Base-by-base conservation (phyloP, 441 rosid genomes). In the Pelargonium myrrhifolium region DNA sequence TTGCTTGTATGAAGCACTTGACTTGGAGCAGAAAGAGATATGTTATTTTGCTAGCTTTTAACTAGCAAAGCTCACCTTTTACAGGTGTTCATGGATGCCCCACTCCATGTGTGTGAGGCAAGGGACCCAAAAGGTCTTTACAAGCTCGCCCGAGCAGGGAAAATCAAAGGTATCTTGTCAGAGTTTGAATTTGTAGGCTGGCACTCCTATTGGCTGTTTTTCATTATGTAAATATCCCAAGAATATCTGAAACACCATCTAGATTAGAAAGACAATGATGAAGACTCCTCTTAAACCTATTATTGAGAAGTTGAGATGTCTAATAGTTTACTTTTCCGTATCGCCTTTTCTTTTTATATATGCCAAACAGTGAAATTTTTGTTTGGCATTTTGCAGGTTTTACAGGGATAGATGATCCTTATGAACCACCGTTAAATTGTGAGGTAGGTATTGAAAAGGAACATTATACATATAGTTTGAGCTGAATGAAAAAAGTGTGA, bases 101-200 rank as follows among this genome's bases (percentile, higher is more conserved):
- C 93, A 5, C 84, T 85, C 55, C 74, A 79, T 35, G 80, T 85
- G 68, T 87, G 93, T 14, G 93, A 87, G 85, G 79, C 81, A 6
- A 84, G 90, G 75, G 93, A 87, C 74, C 87, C 90, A 28, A 85
- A 87, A 74, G 93, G 90, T 62, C 76, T 87, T 66, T 87, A 87
- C 78, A 84, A 83, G 73, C 90, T 87, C 56, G 93, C 90, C 58
- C 84, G 93, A 61, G 93, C 90, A 18, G 90, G 93, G 60, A 87
- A 84, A 78, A 84, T 87, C 72, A 85, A 83, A 83, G 90, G 90
- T 84, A 21, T 43, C 31, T 68, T 26, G n/a, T 31, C 31, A 42
- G 11, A 58, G 37, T 63, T 75, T 58, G 64, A 58, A 53, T 42
- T 64, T 45, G 40, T 69, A 60, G 43, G 42, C 40, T 62, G 64